Percentiles rank a stretch among this genome's conserved stretches.
These are phyloP conservation scores for Naematelia aurantialba DNA, from an alignment of 768 basidiomycete genomes.

Conservation along the genomic window DNA sequence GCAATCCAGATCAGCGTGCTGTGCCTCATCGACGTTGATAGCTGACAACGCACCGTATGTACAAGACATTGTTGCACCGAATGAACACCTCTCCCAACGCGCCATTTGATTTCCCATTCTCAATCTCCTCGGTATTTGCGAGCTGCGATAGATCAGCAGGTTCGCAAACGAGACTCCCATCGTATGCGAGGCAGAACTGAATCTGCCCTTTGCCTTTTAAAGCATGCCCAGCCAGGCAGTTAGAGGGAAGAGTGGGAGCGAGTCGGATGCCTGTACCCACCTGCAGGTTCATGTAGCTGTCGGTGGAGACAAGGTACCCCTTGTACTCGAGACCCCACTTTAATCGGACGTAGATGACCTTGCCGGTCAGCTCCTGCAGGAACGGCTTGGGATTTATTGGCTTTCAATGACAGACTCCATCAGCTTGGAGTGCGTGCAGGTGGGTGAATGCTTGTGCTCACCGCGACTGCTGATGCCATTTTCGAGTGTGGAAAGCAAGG, in stretches of 20 bases:
- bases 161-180: no score
- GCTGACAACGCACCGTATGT: slow-evolving; percentile 56
- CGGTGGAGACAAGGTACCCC: slow-evolving; percentile 96
- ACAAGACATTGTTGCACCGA: slow-evolving; percentile 90
- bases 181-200: no score
- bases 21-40: neutral
- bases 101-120: slow-evolving; percentile 91
- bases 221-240: no score
- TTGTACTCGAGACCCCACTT: slow-evolving; percentile 99
- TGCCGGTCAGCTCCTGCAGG: slow-evolving; percentile 95
- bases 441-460: neutral
- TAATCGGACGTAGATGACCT: slow-evolving; percentile 87
- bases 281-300: slow-evolving; percentile 99
- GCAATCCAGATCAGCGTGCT: slow-evolving; percentile 1
- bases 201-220: no score
- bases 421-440: neutral
- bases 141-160: slow-evolving; percentile 62
- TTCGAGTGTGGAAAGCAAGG: neutral
- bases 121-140: slow-evolving; percentile 98
- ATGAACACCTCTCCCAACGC: slow-evolving; percentile 99
- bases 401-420: slow-evolving; percentile 13
- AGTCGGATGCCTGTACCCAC: no score
- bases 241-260: no score
- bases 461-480: neutral
- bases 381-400: slow-evolving; percentile 99